Conservation (phyloP, 768 basidiomycete genomes). For the Termitomyces sp. region DNA sequence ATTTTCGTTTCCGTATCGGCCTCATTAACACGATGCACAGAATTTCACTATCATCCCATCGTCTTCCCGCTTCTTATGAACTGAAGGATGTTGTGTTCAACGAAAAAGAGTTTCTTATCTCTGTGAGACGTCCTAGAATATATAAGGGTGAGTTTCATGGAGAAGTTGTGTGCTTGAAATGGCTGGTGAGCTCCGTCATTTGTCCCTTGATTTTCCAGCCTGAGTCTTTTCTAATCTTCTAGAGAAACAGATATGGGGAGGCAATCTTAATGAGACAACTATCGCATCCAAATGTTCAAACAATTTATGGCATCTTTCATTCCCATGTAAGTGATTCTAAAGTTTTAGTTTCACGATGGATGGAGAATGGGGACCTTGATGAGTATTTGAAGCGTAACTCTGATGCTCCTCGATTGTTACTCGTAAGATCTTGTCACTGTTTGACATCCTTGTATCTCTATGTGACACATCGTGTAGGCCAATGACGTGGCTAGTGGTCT, state of each 20-base stretch:
- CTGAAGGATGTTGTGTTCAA: neutral
- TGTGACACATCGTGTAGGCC: neutral
- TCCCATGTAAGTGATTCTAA: too few relatives aligned
- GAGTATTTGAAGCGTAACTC: neutral
- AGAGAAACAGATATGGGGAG: neutral
- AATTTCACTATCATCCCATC: neutral
- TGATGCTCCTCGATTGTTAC: neutral
- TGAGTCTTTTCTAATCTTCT: neutral
- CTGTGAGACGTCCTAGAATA: neutral
- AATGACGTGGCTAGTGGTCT: neutral
- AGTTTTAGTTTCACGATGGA: neutral
- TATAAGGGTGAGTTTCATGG: neutral
- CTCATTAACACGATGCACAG: neutral
- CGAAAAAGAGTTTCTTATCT: too few relatives aligned
- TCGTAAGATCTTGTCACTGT: neutral
- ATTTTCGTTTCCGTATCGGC: neutral
- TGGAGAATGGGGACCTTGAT: neutral
- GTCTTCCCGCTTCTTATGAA: neutral
- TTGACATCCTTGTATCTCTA: neutral
- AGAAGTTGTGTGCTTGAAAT: neutral
- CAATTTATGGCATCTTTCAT: neutral
- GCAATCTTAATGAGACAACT: neutral
- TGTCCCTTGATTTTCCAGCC: neutral
- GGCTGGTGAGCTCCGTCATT: neutral
- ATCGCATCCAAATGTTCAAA: neutral